Evolutionary conservation across 805 yeast genomes (phyloP), one percentile per base, ranked within the genome.

Genomic region (Zygosaccharomyces pseudorouxii): DNA sequence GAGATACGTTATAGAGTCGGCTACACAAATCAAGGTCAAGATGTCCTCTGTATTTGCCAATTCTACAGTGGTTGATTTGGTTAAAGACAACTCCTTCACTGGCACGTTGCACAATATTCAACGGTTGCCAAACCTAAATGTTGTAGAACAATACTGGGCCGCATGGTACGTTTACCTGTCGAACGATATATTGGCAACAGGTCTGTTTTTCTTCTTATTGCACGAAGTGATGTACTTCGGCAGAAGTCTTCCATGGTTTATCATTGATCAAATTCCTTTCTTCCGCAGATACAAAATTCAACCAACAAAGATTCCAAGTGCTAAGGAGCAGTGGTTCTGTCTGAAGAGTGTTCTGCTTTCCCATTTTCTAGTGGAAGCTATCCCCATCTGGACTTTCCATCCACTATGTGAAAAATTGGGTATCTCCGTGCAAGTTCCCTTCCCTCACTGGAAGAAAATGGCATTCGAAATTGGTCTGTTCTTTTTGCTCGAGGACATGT

Each of bases 351-450:
- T 92, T 28, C 71, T 93, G 48, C 78, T 81, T 42, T 85, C 95
- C 3, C 99, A 92, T 72, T 82, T 89, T 69, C 70, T 92, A 54
- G 95, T 92, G 45, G 99, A 92, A 74, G 96, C 96, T 4, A 75
- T 93, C 53, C 98, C 97, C 48, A 93, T 92, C 57, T 92, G 97
- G 96, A 84, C 89, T 45, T 92, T 92, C 81, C 97, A 92, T 69
- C 96, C 97, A 53, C 71, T 92, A 64, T 88, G 97, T 72, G 80
- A 82, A 61, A 74, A 76, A 59, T 76, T 92, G 54, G 95, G 95
- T 53, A 86, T 93, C 58, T 70, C 82, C 10, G 79, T 81, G 60
- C 73, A 77, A 25, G 95, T 89, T 12, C 97, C 98, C 14, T 89
- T 92, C 77, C 97, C 98, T 44, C 63, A 79, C 11, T 59, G 72